These are phyloP conservation scores for Russula sp. DNA, from an alignment of 768 basidiomycete genomes.

Conservation along the genomic window DNA sequence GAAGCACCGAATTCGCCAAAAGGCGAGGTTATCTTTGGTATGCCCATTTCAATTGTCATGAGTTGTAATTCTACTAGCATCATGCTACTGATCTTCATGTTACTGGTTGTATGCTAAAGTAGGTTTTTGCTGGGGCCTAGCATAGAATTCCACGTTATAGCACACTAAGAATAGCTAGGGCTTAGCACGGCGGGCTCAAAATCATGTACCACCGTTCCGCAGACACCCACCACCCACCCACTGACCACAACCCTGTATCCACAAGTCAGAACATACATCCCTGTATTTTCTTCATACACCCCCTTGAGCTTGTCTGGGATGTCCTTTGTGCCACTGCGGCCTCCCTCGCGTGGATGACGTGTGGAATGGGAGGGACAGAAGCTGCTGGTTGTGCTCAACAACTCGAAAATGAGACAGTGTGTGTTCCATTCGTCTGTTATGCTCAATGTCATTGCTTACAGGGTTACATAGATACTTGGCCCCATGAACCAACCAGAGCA, in stretches of 20 bases:
- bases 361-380: slow-evolving; percentile 35
- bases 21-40: no score
- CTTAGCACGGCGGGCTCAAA: no score
- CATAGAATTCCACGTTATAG: no score
- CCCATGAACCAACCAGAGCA: slow-evolving; percentile 62
- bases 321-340: slow-evolving; percentile 57
- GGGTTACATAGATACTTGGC: slow-evolving; percentile 59
- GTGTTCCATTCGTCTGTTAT: slow-evolving; percentile 27
- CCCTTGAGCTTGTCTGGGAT: slow-evolving; percentile 65
- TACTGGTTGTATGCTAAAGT: no score
- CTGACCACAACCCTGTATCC: background rate
- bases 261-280: slow-evolving; percentile 28
- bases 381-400: slow-evolving; percentile 69
- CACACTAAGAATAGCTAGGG: no score
- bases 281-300: slow-evolving; percentile 65
- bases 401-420: slow-evolving; percentile 53
- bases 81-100: no score
- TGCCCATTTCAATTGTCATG: no score
- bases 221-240: no score
- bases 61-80: no score
- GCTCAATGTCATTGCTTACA: slow-evolving; percentile 6
- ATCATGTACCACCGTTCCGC: no score
- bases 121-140: no score
- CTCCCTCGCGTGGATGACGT: slow-evolving; percentile 32
- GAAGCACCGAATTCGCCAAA: no score